Conservation (phyloP, 495 filamentous ascomycete species). For the Terfezia claveryi region DNA sequence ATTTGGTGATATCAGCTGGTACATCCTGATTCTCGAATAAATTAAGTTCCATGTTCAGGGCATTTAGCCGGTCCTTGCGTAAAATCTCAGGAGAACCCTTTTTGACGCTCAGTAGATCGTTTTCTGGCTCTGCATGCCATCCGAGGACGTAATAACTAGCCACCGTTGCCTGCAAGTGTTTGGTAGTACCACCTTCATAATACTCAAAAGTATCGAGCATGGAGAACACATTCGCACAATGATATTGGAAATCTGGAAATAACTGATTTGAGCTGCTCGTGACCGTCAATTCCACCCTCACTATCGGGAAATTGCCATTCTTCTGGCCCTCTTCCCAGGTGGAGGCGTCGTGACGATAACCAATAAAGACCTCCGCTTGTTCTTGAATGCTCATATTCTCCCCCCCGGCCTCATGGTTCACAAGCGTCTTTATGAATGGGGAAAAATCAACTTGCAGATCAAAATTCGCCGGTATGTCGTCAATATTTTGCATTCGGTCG, state of each 20-base stretch:
- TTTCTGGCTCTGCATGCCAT: conserved; percentile 24
- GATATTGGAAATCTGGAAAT: conserved; percentile 29
- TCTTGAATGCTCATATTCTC: conserved; percentile 11
- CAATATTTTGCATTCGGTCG: conserved; percentile 21
- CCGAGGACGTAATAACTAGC: conserved; percentile 31
- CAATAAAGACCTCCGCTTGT: conserved; percentile 34
- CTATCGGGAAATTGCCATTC: no score
- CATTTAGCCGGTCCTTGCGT: neutral
- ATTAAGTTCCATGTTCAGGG: neutral
- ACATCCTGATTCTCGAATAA: neutral
- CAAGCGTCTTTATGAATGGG: conserved; percentile 22
- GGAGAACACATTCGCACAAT: conserved; percentile 30
- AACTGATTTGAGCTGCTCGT: conserved; percentile 25
- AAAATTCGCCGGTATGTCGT: conserved; percentile 12
- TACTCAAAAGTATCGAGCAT: conserved; percentile 28
- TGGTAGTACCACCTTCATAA: neutral
- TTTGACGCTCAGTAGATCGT: conserved; percentile 12
- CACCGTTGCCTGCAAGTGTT: conserved; percentile 15
- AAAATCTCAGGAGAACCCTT: neutral
- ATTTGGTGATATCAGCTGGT: neutral
- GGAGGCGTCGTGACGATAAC: conserved; percentile 11
- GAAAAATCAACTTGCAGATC: conserved; percentile 30
- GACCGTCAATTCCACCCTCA: conserved; percentile 15
- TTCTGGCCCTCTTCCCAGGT: conserved; percentile 11
- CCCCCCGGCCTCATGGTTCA: neutral